Evolutionary conservation across 192 early-diverging fungal species (phyloP).

Genomic region (Dimargaris xerosporica): DNA sequence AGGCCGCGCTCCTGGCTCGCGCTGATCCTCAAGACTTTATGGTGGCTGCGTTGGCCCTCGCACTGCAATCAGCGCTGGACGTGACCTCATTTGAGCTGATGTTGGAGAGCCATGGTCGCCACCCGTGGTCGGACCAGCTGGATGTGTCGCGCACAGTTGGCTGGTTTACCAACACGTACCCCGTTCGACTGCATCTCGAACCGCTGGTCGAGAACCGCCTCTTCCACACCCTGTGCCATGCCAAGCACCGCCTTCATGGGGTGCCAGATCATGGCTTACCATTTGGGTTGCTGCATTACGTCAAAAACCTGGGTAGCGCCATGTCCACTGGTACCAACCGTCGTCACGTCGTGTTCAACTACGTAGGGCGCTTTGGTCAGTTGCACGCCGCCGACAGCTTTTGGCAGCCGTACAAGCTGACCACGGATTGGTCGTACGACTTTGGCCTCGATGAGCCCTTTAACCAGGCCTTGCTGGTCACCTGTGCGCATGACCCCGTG

Average conservation of each 20-base stretch:
- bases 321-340: neutral
- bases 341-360: constrained; percentile 1
- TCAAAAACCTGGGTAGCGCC: neutral
- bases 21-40: constrained; percentile 3
- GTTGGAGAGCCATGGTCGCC: constrained; percentile 10
- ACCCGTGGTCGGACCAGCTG: constrained; percentile 5
- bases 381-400: neutral
- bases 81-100: neutral
- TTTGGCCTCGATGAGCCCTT: neutral
- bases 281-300: constrained; percentile 1
- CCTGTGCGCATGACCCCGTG: neutral
- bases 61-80: neutral
- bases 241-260: constrained; percentile 4
- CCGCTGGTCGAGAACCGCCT: neutral
- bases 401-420: neutral
- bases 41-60: constrained; percentile 3
- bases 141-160: constrained; percentile 14
- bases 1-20: neutral
- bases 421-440: neutral
- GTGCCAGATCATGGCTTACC: constrained; percentile 3
- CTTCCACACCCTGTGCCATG: neutral
- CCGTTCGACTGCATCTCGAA: neutral
- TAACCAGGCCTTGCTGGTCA: neutral
- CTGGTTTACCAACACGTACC: constrained; percentile 20
- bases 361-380: constrained; percentile 8